These are phyloP conservation scores for Serendipita sp. DNA, from an alignment of 768 basidiomycete species.

Conservation along the genomic window DNA sequence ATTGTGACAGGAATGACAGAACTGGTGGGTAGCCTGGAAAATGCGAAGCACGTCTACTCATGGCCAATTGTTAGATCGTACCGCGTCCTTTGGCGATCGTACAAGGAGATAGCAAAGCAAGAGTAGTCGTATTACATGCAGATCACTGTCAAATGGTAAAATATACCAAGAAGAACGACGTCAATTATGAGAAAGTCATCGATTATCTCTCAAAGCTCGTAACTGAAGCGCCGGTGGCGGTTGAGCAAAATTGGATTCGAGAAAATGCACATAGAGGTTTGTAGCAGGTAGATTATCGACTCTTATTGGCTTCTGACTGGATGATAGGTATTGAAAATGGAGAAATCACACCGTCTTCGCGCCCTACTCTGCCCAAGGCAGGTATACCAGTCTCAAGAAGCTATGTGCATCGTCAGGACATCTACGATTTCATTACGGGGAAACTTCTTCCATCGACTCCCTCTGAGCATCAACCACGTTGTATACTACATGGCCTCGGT, in stretches of 20 bases:
- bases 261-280: neutral
- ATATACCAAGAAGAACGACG: neutral
- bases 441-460: neutral
- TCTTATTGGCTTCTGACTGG: neutral
- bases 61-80: neutral
- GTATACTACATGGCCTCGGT: neutral
- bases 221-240: neutral
- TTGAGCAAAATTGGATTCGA: neutral
- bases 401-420: neutral
- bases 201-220: neutral
- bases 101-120: neutral
- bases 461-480: neutral
- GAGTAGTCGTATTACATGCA: neutral
- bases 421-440: neutral
- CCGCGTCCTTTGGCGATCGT: neutral
- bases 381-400: neutral
- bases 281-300: neutral
- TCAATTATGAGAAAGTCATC: neutral
- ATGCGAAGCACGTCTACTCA: too few species aligned
- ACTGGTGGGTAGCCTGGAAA: too few species aligned
- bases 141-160: neutral
- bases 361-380: neutral
- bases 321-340: too few species aligned
- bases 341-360: neutral
- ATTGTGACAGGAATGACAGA: too few species aligned